Evolutionary conservation across 805 yeast species (phyloP).

Genomic region (Suhomyces vadensis): DNA sequence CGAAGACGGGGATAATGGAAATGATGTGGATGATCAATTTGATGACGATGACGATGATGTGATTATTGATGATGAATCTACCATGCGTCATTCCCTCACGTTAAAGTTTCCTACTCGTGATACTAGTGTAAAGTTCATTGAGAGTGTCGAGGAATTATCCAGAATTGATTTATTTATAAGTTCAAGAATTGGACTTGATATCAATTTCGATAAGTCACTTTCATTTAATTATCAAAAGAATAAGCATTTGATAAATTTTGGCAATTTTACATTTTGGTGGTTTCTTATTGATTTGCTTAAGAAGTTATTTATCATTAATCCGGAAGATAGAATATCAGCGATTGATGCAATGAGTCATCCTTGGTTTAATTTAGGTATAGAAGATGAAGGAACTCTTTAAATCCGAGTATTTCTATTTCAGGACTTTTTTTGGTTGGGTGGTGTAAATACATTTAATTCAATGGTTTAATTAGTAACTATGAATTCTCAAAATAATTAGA

Average conservation of each 20-base stretch:
- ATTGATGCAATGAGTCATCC: conserved; percentile 46
- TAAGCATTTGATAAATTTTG: conserved; percentile 47
- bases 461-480: too few relatives aligned
- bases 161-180: conserved; percentile 48
- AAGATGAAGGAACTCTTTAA: conserved; percentile 44
- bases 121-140: conserved; percentile 41
- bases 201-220: conserved; percentile 40
- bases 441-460: too few relatives aligned
- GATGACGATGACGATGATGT: conserved; percentile 27
- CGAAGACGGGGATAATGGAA: background rate
- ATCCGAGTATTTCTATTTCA: background rate
- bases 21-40: conserved; percentile 13
- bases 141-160: conserved; percentile 40
- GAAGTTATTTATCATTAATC: conserved; percentile 41
- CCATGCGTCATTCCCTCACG: conserved; percentile 25
- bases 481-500: too few relatives aligned
- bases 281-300: conserved; percentile 53
- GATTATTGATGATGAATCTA: conserved; percentile 32
- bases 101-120: conserved; percentile 40
- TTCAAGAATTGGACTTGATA: conserved; percentile 39
- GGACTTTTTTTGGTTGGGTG: too few relatives aligned
- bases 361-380: conserved; percentile 50
- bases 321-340: conserved; percentile 40
- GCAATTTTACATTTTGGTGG: conserved; percentile 81
- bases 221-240: conserved; percentile 40